Evolutionary conservation across 352 stramenopile genomes (phyloP).

Genomic region (Globisporangium radiosum): DNA sequence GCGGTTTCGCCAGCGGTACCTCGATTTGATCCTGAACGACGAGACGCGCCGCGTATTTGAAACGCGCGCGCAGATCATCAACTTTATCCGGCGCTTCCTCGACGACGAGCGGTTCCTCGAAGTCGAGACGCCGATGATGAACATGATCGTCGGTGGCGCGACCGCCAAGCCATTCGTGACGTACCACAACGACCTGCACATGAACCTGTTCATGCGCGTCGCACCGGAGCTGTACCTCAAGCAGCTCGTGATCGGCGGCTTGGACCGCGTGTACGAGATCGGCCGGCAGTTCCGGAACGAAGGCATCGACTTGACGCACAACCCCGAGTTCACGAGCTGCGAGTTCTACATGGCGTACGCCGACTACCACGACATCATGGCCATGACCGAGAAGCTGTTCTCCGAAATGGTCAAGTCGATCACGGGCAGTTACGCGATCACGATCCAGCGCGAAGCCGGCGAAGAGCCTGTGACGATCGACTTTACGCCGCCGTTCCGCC

Average conservation of each 20-base stretch:
- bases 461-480: constrained; percentile 86
- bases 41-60: constrained; percentile 91
- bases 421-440: constrained; percentile 82
- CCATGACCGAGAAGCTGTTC: constrained; percentile 93
- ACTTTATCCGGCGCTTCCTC: constrained; percentile 90
- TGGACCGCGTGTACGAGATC: constrained; percentile 98
- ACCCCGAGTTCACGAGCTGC: constrained; percentile 98
- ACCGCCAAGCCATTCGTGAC: constrained; percentile 98
- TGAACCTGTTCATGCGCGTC: constrained; percentile 96
- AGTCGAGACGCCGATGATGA: constrained; percentile 98
- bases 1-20: constrained; percentile 90
- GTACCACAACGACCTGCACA: constrained; percentile 95
- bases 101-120: constrained; percentile 94
- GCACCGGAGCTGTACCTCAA: constrained; percentile 98
- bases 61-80: constrained; percentile 91
- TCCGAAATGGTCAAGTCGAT: constrained; percentile 89
- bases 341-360: constrained; percentile 99
- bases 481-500: constrained; percentile 92
- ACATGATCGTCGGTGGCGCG: constrained; percentile 92
- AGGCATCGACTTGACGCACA: constrained; percentile 96
- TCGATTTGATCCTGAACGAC: constrained; percentile 97
- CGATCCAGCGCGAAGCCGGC: constrained; percentile 81
- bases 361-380: constrained; percentile 98
- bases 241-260: constrained; percentile 95
- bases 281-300: constrained; percentile 99